A percentile compares a stretch with the other conserved stretches of the same genome.
phyloP scores from a whole-genome alignment of 441 rosid genomes.

The Populus hybrid region DNA sequence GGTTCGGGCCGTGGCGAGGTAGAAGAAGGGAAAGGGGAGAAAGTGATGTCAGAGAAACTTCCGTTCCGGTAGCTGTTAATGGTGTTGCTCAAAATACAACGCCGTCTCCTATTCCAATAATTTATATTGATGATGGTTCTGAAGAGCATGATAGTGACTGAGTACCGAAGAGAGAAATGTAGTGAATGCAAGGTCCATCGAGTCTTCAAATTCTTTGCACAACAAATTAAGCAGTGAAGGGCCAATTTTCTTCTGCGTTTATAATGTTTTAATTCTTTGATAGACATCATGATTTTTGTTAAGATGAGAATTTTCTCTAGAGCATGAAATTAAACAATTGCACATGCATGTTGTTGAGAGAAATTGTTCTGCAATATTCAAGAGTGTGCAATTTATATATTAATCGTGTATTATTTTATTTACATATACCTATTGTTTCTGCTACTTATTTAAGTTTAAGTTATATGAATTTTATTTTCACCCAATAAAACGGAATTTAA shows the following conservation, averaged over 20 bases:
- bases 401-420: background rate
- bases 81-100: background rate
- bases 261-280: background rate
- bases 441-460: background rate
- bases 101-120: background rate
- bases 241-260: background rate
- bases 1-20: constrained; percentile 68
- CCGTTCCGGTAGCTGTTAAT: background rate
- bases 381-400: background rate
- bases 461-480: too few relatives aligned
- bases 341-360: background rate
- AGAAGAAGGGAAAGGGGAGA: constrained; percentile 36
- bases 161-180: background rate
- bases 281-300: background rate
- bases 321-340: too few relatives aligned
- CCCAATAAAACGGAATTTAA: too few relatives aligned
- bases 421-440: background rate
- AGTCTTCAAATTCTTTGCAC: background rate
- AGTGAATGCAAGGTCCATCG: background rate
- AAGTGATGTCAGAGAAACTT: background rate
- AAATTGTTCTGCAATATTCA: background rate
- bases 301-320: too few relatives aligned
- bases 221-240: background rate
- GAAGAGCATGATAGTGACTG: background rate
- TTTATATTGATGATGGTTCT: background rate